Base-by-base conservation (phyloP, 2,329 filamentous ascomycete genomes). In the Venturia pyrina region DNA sequence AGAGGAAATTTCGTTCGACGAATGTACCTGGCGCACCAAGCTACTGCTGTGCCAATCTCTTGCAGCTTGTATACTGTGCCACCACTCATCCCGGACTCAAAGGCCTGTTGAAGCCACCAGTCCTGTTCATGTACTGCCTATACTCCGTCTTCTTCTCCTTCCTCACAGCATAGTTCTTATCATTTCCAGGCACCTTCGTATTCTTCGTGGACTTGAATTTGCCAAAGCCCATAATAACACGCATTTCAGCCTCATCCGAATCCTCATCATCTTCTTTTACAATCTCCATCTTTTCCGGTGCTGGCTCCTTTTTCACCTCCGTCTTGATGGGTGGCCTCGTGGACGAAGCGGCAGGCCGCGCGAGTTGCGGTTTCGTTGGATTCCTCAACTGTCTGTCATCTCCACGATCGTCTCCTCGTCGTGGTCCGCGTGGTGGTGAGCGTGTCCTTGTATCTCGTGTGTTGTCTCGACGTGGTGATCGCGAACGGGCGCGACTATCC, bases 61-160 rank as follows among this genome's bases (percentile, higher is more conserved):
- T 34, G 13, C 28, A 57, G 11, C 37, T 19, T 37, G 28, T 11
- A 19, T 17, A 40, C 37, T 19, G 19, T 59, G 50, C 32, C 15
- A 8, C 5, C 6, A 7, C 60, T 66, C 60, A 66, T 8, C 67
- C 66, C 17, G 76, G 76, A 50, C 87, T 89, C 64, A 93, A 78
- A 59, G 90, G 89, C 71, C 90, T 79, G 75, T 93, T 95, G 80
- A 95, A 95, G 6, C 90, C 90, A 66, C 90, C 90, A 63, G 87
- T 81, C 66, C 90, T 84, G 73, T 95, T 95, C 86, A 99, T 99
- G 77, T 99, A 99, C 83, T 99, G 95, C 71, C 95, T 84, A 74
- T 97, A 98, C 80, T 96, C 86, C 17, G 88, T 90, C 85, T 91
- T 93, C 86, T 96, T 97, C 79, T 95, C 91, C 82, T 95, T 97